Percentiles rank a stretch among this genome's conserved stretches.
These are phyloP conservation scores for Candida coquimbonensis DNA, from an alignment of 805 yeast species.

Conservation along the genomic window DNA sequence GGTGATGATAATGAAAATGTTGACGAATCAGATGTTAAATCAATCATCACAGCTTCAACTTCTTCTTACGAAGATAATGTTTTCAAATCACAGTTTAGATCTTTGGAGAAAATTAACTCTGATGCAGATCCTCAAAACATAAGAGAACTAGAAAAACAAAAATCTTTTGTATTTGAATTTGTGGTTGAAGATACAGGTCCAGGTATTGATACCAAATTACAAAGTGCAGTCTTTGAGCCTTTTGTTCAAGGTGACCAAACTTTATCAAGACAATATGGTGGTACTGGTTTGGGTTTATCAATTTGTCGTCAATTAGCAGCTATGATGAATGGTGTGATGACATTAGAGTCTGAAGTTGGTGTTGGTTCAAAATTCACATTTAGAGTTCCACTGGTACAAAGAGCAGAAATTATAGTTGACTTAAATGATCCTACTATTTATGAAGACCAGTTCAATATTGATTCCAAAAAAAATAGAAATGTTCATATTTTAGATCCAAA, in stretches of 20 bases:
- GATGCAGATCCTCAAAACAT: slow-evolving; percentile 9
- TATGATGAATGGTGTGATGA: slow-evolving; percentile 85
- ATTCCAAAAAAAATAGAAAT: slow-evolving; percentile 43
- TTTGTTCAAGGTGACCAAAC: slow-evolving; percentile 97
- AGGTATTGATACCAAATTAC: slow-evolving; percentile 80
- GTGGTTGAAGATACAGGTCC: slow-evolving; percentile 89
- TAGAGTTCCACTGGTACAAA: slow-evolving; percentile 67
- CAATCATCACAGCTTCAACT: slow-evolving; percentile 21
- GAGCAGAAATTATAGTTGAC: slow-evolving; percentile 25
- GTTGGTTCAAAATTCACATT: slow-evolving; percentile 81
- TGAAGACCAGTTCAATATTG: slow-evolving; percentile 62
- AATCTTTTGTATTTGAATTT: slow-evolving; percentile 43
- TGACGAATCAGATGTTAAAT: slow-evolving; percentile 14
- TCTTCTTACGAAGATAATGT: slow-evolving; percentile 37
- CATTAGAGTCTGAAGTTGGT: slow-evolving; percentile 67
- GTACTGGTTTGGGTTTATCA: slow-evolving; percentile 88
- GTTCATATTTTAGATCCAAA: slow-evolving; percentile 29
- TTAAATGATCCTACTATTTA: slow-evolving; percentile 34
- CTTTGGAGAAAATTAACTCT: slow-evolving; percentile 8
- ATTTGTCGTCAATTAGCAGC: slow-evolving; percentile 87
- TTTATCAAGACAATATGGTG: slow-evolving; percentile 83
- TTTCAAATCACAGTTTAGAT: slow-evolving; percentile 35
- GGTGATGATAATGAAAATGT: slow-evolving; percentile 4
- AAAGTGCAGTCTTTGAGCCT: slow-evolving; percentile 86
- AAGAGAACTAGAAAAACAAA: slow-evolving; percentile 20